Conservation (phyloP, 1,284 basidiomycete genomes). For the Athelia sp. region DNA sequence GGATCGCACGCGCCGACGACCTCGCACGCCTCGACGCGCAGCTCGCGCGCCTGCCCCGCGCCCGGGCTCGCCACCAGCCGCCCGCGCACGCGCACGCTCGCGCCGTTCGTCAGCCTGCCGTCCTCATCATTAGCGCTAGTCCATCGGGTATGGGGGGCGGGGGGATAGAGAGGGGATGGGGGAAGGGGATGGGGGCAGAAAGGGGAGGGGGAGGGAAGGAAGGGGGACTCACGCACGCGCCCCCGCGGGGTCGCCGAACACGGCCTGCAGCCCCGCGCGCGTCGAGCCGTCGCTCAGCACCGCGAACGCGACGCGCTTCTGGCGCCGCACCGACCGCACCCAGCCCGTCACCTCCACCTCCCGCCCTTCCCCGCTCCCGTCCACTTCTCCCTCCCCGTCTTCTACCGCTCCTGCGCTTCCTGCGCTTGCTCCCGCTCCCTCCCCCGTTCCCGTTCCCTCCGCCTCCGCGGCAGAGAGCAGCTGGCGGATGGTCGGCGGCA, state of each 20-base stretch:
- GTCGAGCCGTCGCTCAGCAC: slow-evolving; percentile 82
- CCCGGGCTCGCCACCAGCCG: slow-evolving; percentile 62
- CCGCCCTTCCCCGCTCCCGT: slow-evolving; percentile 9
- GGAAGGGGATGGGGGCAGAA: too few relatives aligned
- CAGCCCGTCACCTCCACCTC: slow-evolving; percentile 69
- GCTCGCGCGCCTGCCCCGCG: slow-evolving; percentile 66
- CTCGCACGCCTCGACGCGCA: slow-evolving; percentile 62
- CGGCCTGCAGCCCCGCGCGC: slow-evolving; percentile 67
- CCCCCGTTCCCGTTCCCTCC: too few relatives aligned
- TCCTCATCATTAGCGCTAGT: too few relatives aligned
- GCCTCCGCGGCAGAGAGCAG: slow-evolving; percentile 32
- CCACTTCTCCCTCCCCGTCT: slow-evolving; percentile 10
- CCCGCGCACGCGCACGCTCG: slow-evolving; percentile 68
- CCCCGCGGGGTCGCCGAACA: slow-evolving; percentile 48
- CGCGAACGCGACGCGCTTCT: slow-evolving; percentile 84
- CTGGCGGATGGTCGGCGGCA: slow-evolving; percentile 56
- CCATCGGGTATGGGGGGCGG: too few relatives aligned
- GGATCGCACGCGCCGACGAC: slow-evolving; percentile 75
- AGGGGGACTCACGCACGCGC: slow-evolving; percentile 33
- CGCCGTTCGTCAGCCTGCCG: slow-evolving; percentile 62
- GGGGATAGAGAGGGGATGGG: too few relatives aligned
- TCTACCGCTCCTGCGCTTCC: slow-evolving; percentile 15
- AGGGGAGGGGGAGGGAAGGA: background rate
- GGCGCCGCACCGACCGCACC: slow-evolving; percentile 79
- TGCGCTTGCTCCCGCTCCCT: too few relatives aligned